Conservation (phyloP, 2,329 filamentous ascomycete species). For the Didymella keratinophila region DNA sequence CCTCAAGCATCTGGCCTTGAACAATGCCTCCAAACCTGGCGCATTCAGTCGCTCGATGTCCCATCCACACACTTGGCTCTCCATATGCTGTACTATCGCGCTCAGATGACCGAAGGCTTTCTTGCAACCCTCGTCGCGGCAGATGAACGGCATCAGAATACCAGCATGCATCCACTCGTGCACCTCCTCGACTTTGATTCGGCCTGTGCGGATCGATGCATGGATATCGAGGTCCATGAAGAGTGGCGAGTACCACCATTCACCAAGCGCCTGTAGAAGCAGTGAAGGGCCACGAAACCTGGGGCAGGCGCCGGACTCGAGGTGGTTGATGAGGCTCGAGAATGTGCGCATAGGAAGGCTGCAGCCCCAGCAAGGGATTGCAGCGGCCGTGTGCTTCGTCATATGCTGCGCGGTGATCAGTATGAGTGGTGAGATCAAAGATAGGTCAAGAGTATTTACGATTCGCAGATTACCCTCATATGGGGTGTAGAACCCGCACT, state of each 20-base stretch:
- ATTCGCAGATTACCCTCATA: conserved; percentile 33
- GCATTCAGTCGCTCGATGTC: conserved; percentile 35
- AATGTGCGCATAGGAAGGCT: conserved; percentile 32
- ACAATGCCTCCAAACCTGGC: conserved; percentile 33
- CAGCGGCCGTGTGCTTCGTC: conserved; percentile 34
- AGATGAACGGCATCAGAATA: conserved; percentile 41
- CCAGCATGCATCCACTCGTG: conserved; percentile 36
- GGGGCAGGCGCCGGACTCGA: conserved; percentile 70
- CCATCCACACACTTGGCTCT: conserved; percentile 41
- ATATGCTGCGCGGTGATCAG: conserved; percentile 35
- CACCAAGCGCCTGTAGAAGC: conserved; percentile 36
- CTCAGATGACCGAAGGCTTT: conserved; percentile 39
- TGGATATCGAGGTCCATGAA: conserved; percentile 49
- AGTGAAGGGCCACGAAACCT: conserved; percentile 66
- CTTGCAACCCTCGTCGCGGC: conserved; percentile 35
- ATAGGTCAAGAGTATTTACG: conserved; percentile 22
- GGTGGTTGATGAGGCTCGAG: conserved; percentile 42
- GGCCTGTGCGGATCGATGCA: conserved; percentile 38
- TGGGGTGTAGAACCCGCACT: conserved; percentile 33
- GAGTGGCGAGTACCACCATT: conserved; percentile 45
- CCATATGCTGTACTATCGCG: conserved; percentile 39
- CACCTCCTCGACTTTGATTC: conserved; percentile 33
- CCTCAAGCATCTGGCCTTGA: conserved; percentile 24
- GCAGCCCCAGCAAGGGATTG: conserved; percentile 41
- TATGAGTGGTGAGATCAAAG: neutral